Percentiles rank a stretch among this genome's conserved stretches.
Evolutionary conservation across 495 filamentous ascomycete genomes (phyloP).

Genomic region (Oidiodendron maius): DNA sequence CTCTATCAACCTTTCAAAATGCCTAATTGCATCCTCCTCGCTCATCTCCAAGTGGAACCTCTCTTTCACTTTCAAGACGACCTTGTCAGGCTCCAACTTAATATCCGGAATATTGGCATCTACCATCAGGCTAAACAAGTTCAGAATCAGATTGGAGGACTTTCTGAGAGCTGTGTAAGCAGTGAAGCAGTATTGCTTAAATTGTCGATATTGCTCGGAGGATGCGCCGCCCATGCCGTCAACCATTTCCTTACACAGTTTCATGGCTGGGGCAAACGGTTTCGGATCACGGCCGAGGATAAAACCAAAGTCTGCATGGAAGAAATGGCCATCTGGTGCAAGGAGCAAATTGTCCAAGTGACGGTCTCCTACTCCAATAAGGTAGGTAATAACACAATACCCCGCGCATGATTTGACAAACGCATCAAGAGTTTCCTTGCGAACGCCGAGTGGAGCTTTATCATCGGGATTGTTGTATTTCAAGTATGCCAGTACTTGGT

Average conservation of each 20-base stretch:
- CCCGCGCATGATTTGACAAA: conserved; percentile 95
- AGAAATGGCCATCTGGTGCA: conserved; percentile 87
- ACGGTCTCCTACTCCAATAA: conserved; percentile 94
- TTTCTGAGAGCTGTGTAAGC: conserved; percentile 90
- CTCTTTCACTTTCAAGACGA: conserved; percentile 90
- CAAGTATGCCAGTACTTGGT: conserved; percentile 72
- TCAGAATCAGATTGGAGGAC: conserved; percentile 84
- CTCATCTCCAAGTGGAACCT: conserved; percentile 86
- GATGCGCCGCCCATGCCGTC: conserved; percentile 90
- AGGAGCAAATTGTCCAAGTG: conserved; percentile 95
- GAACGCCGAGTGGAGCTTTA: conserved; percentile 73
- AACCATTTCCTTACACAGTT: conserved; percentile 96
- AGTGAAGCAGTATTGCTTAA: conserved; percentile 93
- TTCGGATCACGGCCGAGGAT: conserved; percentile 97
- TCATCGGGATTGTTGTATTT: conserved; percentile 87
- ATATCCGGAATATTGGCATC: conserved; percentile 97
- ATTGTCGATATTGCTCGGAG: conserved; percentile 74
- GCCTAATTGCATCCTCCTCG: conserved; percentile 87
- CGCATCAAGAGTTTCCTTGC: conserved; percentile 89
- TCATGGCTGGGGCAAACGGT: conserved; percentile 94
- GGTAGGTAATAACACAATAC: conserved; percentile 98
- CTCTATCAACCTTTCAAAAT: conserved; percentile 81
- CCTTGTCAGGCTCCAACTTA: conserved; percentile 83
- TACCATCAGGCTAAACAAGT: conserved; percentile 93
- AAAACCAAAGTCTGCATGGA: conserved; percentile 97